These are phyloP conservation scores for Cordyceps pruinosa DNA, from an alignment of 2,329 filamentous ascomycete genomes.

Conservation along the genomic window DNA sequence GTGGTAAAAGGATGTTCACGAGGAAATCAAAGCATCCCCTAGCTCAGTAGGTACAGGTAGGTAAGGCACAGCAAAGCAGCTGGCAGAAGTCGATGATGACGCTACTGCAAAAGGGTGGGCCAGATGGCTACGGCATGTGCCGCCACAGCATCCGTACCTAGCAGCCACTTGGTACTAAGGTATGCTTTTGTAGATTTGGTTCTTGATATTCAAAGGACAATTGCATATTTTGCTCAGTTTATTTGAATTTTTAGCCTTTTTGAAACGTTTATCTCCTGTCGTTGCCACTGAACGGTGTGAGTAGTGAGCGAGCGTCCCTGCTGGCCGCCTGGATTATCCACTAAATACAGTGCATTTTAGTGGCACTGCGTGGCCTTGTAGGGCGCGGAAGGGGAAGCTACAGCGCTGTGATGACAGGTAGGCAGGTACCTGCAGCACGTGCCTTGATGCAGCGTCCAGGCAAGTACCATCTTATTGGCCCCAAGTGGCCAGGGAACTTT, in stretches of 20 bases:
- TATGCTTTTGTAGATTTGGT: no score
- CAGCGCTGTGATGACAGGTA: background rate
- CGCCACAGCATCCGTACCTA: no score
- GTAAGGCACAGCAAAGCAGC: background rate
- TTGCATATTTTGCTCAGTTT: no score
- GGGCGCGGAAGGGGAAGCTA: background rate
- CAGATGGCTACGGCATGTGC: background rate
- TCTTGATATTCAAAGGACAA: no score
- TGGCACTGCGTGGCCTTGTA: background rate
- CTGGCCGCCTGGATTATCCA: background rate
- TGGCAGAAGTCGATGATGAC: background rate
- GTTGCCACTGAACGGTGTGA: no score
- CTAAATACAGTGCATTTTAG: background rate
- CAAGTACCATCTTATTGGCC: no score
- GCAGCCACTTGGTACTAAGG: no score
- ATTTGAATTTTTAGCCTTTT: no score
- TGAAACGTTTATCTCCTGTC: no score
- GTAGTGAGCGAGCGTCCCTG: background rate
- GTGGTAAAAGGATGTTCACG: background rate
- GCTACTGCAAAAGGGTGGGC: background rate
- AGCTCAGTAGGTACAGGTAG: background rate
- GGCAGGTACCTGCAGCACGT: background rate
- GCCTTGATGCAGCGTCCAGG: no score
- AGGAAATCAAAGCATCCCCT: constrained; percentile 5
- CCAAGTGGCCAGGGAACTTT: no score